These are phyloP conservation scores for Chenopodium formosanum DNA, from an alignment of 148 eudicot genomes.

Conservation along the genomic window DNA sequence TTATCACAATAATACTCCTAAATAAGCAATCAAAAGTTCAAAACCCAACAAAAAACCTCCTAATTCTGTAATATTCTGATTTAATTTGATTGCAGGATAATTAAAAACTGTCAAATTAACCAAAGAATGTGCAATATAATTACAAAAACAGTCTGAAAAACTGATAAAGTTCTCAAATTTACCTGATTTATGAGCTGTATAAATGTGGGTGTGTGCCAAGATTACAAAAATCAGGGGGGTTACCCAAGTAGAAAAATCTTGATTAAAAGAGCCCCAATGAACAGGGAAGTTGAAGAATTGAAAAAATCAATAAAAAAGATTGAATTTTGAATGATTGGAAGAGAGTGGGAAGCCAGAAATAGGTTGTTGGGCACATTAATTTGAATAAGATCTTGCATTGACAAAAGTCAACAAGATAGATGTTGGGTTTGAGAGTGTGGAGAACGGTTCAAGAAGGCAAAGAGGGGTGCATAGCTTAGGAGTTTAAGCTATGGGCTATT, in stretches of 20 bases:
- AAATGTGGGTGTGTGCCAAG: background rate
- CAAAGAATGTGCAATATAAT: background rate
- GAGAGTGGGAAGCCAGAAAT: constrained; percentile 21
- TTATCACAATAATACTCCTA: too few species aligned
- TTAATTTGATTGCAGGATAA: background rate
- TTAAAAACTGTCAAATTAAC: too few species aligned
- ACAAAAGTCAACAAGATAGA: background rate
- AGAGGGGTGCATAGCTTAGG: too few species aligned
- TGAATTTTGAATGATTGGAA: constrained; percentile 13
- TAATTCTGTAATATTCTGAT: background rate
- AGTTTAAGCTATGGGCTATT: too few species aligned
- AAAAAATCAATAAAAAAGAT: background rate
- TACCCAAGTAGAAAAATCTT: constrained; percentile 19
- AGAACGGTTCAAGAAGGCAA: too few species aligned
- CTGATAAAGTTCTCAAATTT: constrained; percentile 8
- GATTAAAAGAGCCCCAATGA: background rate
- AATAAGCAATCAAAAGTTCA: background rate
- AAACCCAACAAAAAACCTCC: background rate
- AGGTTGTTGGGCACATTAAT: constrained; percentile 4
- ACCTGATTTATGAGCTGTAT: constrained; percentile 15
- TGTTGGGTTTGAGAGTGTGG: too few species aligned
- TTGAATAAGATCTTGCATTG: constrained; percentile 2
- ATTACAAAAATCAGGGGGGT: background rate
- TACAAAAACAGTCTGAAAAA: background rate
- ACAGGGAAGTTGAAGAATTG: constrained; percentile 3